Evolutionary conservation across 2,329 filamentous ascomycete species (phyloP).

Genomic region (Ceratocystis lukuohia): DNA sequence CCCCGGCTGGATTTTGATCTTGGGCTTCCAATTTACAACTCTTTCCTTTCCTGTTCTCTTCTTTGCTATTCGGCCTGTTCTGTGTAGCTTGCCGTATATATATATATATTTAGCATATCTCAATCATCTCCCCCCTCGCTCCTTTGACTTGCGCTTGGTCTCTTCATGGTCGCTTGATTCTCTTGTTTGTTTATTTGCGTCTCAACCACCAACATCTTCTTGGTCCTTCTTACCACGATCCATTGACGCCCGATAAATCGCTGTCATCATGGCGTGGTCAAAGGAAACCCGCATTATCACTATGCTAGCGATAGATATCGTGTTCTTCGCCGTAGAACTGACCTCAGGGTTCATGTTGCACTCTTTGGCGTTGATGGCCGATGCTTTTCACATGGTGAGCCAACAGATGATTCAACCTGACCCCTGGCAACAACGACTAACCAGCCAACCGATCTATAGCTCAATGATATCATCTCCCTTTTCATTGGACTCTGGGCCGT

Average conservation of each 20-base stretch:
- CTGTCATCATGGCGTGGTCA: constrained; percentile 59
- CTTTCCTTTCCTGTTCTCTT: background rate
- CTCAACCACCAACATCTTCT: background rate
- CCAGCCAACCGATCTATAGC: constrained; percentile 32
- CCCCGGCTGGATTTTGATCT: too few species aligned
- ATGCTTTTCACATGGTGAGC: constrained; percentile 93
- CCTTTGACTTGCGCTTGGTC: background rate
- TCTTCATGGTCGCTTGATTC: background rate
- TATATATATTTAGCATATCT: background rate
- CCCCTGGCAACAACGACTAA: background rate
- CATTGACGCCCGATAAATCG: background rate
- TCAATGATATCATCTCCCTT: constrained; percentile 95
- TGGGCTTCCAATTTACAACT: too few species aligned
- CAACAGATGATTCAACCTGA: constrained; percentile 1
- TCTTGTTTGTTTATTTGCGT: constrained; percentile 1
- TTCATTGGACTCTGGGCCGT: constrained; percentile 92
- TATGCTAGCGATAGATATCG: constrained; percentile 77
- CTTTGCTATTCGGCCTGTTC: background rate
- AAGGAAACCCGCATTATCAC: constrained; percentile 87
- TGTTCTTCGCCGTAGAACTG: constrained; percentile 84
- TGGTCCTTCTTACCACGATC: background rate
- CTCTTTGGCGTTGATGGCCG: constrained; percentile 84
- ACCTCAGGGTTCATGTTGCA: constrained; percentile 74
- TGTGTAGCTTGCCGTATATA: too few species aligned
- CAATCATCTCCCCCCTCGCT: background rate